These are phyloP conservation scores for Dendrostoma leiphaemia DNA, from an alignment of 2,329 filamentous ascomycete species.

Conservation along the genomic window DNA sequence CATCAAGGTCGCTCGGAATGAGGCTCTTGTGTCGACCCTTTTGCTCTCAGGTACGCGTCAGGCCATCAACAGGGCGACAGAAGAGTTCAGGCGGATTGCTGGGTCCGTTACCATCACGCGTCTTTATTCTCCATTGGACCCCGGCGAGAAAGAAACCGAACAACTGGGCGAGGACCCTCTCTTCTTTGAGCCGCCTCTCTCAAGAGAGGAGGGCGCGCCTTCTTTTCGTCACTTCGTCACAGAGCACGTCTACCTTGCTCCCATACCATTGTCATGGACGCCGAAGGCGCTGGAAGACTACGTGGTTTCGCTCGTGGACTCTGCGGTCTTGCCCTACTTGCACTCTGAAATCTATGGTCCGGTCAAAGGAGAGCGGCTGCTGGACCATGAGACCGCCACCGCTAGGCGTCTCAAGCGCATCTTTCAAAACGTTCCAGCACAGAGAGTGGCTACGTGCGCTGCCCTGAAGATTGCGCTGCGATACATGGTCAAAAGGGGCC, in stretches of 20 bases:
- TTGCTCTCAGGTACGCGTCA: slow-evolving; percentile 24
- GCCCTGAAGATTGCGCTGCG: slow-evolving; percentile 44
- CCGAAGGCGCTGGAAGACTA: slow-evolving; percentile 39
- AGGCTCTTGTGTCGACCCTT: slow-evolving; percentile 25
- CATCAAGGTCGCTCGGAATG: slow-evolving; percentile 23
- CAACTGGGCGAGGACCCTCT: background rate
- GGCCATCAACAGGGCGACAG: slow-evolving; percentile 21
- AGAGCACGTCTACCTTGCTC: slow-evolving; percentile 3
- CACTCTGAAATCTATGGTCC: slow-evolving; percentile 4
- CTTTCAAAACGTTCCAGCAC: slow-evolving; percentile 35
- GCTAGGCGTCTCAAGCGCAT: slow-evolving; percentile 36
- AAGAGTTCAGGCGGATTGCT: slow-evolving; percentile 22
- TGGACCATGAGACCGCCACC: slow-evolving; percentile 37
- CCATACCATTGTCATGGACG: slow-evolving; percentile 5
- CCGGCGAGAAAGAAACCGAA: slow-evolving; percentile 1
- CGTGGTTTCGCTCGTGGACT: slow-evolving; percentile 38
- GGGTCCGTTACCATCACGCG: slow-evolving; percentile 20
- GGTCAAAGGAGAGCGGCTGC: slow-evolving; percentile 4
- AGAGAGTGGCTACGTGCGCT: slow-evolving; percentile 33
- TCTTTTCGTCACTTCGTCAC: background rate
- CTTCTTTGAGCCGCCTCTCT: slow-evolving; percentile 11
- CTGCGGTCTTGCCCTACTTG: slow-evolving; percentile 15
- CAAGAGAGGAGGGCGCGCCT: slow-evolving; percentile 12
- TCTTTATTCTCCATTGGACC: background rate
- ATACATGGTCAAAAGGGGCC: slow-evolving; percentile 34